phyloP scores from a whole-genome alignment of 2,329 filamentous ascomycete genomes.

The Tolypocladium guangdongense region DNA sequence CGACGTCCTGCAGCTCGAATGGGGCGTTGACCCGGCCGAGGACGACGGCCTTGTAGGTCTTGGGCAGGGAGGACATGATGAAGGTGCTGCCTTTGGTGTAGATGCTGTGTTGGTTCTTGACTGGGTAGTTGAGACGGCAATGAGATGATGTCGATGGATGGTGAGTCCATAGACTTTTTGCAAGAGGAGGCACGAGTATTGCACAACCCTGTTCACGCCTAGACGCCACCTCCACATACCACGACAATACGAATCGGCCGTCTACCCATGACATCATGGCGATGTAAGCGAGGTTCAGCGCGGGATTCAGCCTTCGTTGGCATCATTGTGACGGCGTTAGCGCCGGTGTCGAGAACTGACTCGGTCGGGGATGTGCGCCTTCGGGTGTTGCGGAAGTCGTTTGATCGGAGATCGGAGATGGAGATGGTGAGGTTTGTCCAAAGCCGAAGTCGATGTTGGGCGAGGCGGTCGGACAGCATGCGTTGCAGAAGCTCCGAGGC shows the following conservation, averaged over 20 bases:
- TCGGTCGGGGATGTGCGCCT: background rate
- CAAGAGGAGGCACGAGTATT: background rate
- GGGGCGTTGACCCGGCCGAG: slow-evolving; percentile 40
- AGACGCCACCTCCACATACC: background rate
- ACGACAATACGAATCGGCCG: background rate
- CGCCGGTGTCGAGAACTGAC: background rate
- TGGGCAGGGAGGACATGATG: slow-evolving; percentile 37
- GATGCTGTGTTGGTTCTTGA: background rate
- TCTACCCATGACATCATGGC: background rate
- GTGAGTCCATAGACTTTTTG: background rate
- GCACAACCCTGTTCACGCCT: background rate
- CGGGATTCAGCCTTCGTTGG: background rate
- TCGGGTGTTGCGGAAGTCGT: background rate
- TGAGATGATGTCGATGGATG: background rate
- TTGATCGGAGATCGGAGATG: background rate
- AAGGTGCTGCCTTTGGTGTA: background rate
- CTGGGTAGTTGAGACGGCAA: too few species aligned
- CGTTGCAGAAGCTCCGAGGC: background rate
- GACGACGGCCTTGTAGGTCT: slow-evolving; percentile 56
- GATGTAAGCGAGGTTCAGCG: background rate
- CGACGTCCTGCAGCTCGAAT: slow-evolving; percentile 47
- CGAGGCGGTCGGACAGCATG: background rate
- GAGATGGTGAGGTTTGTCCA: background rate
- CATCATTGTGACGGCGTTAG: background rate
- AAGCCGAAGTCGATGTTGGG: background rate